A percentile compares a stretch with the other conserved stretches of the same genome.
Evolutionary conservation across 495 filamentous ascomycete species (phyloP).

Genomic region (Melanomma pulvis-pyrius): DNA sequence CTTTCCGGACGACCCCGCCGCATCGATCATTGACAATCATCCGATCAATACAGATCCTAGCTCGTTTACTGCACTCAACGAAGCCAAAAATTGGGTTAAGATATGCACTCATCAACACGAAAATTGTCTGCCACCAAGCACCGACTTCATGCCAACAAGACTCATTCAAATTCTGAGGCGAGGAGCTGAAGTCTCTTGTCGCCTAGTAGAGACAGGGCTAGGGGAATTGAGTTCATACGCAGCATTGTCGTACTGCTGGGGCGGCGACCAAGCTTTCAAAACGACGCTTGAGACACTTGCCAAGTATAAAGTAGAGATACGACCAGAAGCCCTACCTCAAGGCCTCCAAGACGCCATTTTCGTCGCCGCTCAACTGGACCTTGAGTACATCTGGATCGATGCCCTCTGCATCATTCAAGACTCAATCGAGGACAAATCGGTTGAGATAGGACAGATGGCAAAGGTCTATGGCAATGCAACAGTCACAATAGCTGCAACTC

Average conservation of each 20-base stretch:
- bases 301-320: background rate
- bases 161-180: background rate
- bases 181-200: background rate
- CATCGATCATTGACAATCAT: background rate
- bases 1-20: background rate
- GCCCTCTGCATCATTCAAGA: slow-evolving; percentile 20
- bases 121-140: background rate
- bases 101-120: background rate
- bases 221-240: background rate
- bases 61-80: background rate
- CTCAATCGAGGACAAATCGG: background rate
- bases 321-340: background rate
- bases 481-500: slow-evolving; percentile 1
- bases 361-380: background rate
- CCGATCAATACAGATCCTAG: background rate
- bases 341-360: slow-evolving; percentile 3
- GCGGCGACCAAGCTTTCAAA: slow-evolving; percentile 12
- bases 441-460: slow-evolving; percentile 4
- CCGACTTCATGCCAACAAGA: slow-evolving; percentile 2
- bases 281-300: background rate
- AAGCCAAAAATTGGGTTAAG: background rate
- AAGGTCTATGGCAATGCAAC: slow-evolving; percentile 9
- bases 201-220: background rate
- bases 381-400: slow-evolving; percentile 22
- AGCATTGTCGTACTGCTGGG: slow-evolving; percentile 12